Conservation (phyloP, 345 rosid species). For the Litchi chinensis region DNA sequence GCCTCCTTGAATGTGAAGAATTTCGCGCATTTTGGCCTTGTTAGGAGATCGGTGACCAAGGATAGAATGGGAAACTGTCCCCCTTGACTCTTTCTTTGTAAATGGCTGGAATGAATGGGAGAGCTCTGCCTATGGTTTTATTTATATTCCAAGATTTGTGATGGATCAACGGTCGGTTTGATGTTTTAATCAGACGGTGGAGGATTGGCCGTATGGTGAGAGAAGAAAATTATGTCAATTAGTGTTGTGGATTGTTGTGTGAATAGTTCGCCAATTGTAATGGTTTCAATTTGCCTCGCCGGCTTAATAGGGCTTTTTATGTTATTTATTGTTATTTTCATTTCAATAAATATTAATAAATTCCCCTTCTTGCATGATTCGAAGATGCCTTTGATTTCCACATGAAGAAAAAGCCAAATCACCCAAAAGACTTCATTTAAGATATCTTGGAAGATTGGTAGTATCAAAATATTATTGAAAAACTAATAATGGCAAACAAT, state of each 20-base stretch:
- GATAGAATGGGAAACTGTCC: background rate
- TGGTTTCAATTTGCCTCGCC: constrained; percentile 11
- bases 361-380: background rate
- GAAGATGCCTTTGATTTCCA: background rate
- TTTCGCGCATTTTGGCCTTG: constrained; percentile 35
- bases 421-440: too few species aligned
- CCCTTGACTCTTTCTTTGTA: background rate
- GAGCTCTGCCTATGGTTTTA: background rate
- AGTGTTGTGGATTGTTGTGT: constrained; percentile 1
- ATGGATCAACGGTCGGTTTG: background rate
- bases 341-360: background rate
- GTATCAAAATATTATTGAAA: too few species aligned
- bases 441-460: too few species aligned
- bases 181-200: constrained; percentile 19
- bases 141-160: constrained; percentile 11
- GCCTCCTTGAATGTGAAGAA: constrained; percentile 46
- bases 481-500: too few species aligned
- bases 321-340: background rate
- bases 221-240: constrained; percentile 12
- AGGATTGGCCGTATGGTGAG: constrained; percentile 15
- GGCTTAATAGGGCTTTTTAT: constrained; percentile 13
- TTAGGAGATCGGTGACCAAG: background rate
- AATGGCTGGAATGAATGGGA: constrained; percentile 3
- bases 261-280: constrained; percentile 27
- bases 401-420: background rate